Percentiles rank a stretch among this genome's conserved stretches.
These are phyloP conservation scores for Panicum hallii DNA, from an alignment of 202 grass and related monocot species.

Conservation along the genomic window DNA sequence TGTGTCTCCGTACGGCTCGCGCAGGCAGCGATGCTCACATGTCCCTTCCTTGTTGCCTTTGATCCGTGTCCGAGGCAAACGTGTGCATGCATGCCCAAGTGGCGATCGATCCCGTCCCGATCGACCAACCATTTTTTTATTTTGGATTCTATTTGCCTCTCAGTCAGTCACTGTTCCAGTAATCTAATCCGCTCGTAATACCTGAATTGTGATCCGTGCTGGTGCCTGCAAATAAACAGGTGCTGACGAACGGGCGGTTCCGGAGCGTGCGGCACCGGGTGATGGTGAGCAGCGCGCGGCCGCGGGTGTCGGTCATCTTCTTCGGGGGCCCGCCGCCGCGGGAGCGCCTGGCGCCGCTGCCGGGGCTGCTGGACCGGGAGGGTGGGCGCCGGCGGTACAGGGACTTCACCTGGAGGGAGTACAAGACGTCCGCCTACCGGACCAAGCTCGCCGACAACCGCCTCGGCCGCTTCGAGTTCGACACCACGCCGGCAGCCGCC, in stretches of 20 bases:
- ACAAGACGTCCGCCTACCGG: conserved; percentile 63
- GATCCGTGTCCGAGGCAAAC: no score
- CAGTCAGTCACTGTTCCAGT: no score
- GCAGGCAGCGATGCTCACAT: no score
- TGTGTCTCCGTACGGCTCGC: no score
- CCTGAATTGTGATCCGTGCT: no score
- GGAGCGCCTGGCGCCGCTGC: conserved; percentile 61
- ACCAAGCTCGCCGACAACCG: conserved; percentile 70
- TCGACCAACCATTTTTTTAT: no score
- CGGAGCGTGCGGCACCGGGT: conserved; percentile 79
- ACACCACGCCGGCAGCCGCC: not conserved
- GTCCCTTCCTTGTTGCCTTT: no score
- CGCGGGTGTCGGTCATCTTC: conserved; percentile 74
- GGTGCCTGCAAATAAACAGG: conserved; percentile 31
- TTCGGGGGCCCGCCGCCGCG: conserved; percentile 64
- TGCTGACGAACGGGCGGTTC: conserved; percentile 78
- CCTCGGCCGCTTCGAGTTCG: conserved; percentile 63
- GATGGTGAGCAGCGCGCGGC: conserved; percentile 46
- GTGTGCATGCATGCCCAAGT: no score
- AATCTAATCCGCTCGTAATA: no score
- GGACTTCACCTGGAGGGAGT: conserved; percentile 88
- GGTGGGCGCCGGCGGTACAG: conserved; percentile 61
- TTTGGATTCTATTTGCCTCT: no score
- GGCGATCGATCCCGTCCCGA: no score
- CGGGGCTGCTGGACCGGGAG: conserved; percentile 47